Conservation (phyloP, 768 basidiomycete species). For the Russula vinacea region DNA sequence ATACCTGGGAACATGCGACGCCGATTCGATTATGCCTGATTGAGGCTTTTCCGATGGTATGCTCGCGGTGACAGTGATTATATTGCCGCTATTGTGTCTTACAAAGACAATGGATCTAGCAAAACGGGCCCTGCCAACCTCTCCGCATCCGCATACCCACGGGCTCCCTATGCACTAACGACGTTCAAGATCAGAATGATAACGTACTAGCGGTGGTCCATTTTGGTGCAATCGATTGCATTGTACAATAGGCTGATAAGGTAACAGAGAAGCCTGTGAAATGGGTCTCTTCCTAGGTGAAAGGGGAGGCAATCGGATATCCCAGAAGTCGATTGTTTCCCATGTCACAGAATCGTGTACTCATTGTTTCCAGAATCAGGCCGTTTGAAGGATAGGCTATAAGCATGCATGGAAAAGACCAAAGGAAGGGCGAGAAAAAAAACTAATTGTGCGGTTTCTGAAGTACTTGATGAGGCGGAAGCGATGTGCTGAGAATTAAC, state of each 20-base stretch:
- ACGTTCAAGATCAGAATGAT: not conserved
- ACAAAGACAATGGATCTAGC: not conserved
- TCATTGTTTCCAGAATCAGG: slow-evolving; percentile 5
- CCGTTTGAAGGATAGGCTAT: not conserved
- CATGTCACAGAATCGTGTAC: not conserved
- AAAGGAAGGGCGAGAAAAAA: not conserved
- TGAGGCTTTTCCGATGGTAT: not conserved
- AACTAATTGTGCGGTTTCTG: not conserved
- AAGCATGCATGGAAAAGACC: not conserved
- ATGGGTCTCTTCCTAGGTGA: too few species aligned
- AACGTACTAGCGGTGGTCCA: not conserved
- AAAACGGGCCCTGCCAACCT: not conserved
- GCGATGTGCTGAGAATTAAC: not conserved
- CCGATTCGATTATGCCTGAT: not conserved
- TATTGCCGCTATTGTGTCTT: not conserved
- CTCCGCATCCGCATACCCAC: not conserved
- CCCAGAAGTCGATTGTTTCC: not conserved
- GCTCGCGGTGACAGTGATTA: not conserved
- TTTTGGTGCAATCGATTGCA: slow-evolving; percentile 10
- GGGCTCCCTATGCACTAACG: not conserved
- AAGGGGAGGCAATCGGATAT: not conserved
- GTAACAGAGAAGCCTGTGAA: not conserved
- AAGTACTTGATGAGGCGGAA: not conserved
- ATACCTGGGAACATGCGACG: not conserved
- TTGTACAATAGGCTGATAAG: not conserved